phyloP scores from a whole-genome alignment of 305 asterid species.

The Rubia balearica region DNA sequence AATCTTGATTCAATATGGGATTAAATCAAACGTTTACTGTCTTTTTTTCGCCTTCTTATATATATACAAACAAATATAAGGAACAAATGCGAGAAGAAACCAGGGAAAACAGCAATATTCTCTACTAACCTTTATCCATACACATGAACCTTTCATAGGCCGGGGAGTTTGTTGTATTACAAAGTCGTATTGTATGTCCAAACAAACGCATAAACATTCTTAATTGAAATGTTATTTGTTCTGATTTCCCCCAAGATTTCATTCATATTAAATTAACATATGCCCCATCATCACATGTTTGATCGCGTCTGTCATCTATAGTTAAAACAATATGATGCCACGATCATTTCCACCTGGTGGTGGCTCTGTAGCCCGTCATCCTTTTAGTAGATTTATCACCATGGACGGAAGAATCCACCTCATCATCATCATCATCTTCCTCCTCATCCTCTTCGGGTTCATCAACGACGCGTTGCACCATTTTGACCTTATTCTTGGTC shows the following conservation, averaged over 20 bases:
- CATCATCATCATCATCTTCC: constrained; percentile 4
- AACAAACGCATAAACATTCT: not conserved
- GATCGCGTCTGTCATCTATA: no score
- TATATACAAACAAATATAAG: no score
- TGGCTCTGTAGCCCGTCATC: not conserved
- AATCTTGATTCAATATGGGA: not conserved
- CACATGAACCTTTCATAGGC: not conserved
- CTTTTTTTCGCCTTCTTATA: not conserved
- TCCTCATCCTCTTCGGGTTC: constrained; percentile 21
- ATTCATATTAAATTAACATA: no score
- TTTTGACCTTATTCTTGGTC: constrained; percentile 21
- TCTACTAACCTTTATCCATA: no score
- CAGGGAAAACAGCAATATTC: no score
- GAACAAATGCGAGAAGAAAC: no score
- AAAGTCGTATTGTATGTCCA: not conserved
- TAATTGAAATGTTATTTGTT: not conserved
- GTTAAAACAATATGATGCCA: not conserved
- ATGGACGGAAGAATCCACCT: not conserved
- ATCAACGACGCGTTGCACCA: constrained; percentile 23
- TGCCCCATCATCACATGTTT: no score
- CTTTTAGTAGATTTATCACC: constrained; percentile 10
- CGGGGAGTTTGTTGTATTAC: not conserved
- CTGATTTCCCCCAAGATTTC: no score
- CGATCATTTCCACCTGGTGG: not conserved
- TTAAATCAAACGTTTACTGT: not conserved